These are phyloP conservation scores for Quambalaria eucalypti DNA, from an alignment of 1,284 basidiomycete genomes.

Conservation along the genomic window DNA sequence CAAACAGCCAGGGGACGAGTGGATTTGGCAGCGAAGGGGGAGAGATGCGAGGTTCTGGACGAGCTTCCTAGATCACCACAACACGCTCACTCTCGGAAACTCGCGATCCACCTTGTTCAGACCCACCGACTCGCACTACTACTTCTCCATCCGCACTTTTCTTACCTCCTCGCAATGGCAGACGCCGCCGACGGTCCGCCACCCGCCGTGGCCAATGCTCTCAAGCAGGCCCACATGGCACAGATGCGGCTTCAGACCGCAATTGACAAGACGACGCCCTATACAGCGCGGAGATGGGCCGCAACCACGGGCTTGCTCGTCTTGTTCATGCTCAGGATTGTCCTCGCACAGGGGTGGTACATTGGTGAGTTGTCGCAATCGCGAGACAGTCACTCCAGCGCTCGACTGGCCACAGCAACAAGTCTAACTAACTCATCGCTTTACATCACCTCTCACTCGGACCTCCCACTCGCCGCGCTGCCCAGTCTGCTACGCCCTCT, in stretches of 20 bases:
- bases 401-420: no score
- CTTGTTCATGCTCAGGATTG: constrained; percentile 77
- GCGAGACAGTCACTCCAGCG: background rate
- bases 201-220: background rate
- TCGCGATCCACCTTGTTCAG: no score
- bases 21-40: no score
- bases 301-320: constrained; percentile 63
- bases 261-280: constrained; percentile 83
- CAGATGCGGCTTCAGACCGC: constrained; percentile 56
- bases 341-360: constrained; percentile 88
- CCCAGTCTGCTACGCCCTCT: constrained; percentile 41
- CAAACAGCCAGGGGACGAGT: no score
- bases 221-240: constrained; percentile 15
- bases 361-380: constrained; percentile 50
- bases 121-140: no score
- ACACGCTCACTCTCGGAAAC: no score
- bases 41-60: no score
- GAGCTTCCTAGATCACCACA: no score
- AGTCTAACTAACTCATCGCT: no score
- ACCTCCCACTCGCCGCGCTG: background rate
- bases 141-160: no score
- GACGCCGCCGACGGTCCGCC: background rate
- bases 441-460: background rate
- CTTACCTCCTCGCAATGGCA: background rate
- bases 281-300: constrained; percentile 80